Conservation (phyloP, 1,139 yeast species). For the Pichia inconspicua region DNA sequence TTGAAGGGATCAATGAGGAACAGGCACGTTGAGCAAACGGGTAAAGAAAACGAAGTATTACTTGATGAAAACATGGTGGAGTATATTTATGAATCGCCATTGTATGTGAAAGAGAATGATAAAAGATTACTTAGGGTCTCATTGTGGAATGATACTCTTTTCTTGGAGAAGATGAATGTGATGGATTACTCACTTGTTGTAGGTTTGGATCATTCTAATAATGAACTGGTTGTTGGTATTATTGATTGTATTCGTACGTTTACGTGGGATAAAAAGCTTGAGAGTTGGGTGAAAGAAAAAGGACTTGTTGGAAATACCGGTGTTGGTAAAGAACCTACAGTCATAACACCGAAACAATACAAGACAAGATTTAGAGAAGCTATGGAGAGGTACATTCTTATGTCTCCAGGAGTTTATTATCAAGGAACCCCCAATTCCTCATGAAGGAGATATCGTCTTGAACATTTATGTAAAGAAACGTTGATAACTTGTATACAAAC, state of each 20-base stretch:
- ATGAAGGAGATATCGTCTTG: no score
- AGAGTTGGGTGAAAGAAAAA: slow-evolving; percentile 96
- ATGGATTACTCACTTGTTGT: slow-evolving; percentile 97
- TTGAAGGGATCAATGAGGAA: slow-evolving; percentile 97
- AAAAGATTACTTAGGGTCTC: slow-evolving; percentile 81
- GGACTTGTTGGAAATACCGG: slow-evolving; percentile 80
- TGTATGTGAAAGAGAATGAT: slow-evolving; percentile 89
- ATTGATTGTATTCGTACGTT: slow-evolving; percentile 93
- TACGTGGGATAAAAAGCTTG: slow-evolving; percentile 98
- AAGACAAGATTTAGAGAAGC: slow-evolving; percentile 92
- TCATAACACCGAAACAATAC: slow-evolving; percentile 93
- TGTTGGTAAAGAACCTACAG: slow-evolving; percentile 91
- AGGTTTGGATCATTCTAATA: slow-evolving; percentile 71
- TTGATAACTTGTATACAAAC: no score
- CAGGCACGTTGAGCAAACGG: slow-evolving; percentile 93
- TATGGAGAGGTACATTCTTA: slow-evolving; percentile 89
- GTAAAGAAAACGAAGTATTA: slow-evolving; percentile 87
- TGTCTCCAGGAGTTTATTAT: slow-evolving; percentile 90
- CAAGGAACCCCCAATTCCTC: slow-evolving; percentile 18
- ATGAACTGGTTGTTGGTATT: slow-evolving; percentile 80
- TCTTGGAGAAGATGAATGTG: slow-evolving; percentile 93
- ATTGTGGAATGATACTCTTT: slow-evolving; percentile 88
- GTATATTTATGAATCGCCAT: slow-evolving; percentile 90
- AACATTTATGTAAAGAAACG: no score
- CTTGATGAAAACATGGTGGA: slow-evolving; percentile 98